Evolutionary conservation across 2,329 filamentous ascomycete genomes (phyloP).

Genomic region (Aspergillus sp.): DNA sequence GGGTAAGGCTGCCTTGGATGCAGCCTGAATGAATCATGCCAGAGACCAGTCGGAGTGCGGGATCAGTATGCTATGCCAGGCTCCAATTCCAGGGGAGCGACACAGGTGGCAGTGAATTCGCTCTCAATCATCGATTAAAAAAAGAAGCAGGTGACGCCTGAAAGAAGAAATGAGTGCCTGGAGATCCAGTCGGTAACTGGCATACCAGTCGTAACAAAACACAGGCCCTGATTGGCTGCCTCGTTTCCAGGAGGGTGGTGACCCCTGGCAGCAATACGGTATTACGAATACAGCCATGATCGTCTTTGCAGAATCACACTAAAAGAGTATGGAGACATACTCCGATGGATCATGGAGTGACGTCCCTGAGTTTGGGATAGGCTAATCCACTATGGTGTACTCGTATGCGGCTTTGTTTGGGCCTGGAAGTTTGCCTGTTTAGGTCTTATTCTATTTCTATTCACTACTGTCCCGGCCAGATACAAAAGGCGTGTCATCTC

Average conservation of each 20-base stretch:
- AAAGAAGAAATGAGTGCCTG: background rate
- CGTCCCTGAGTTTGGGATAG: background rate
- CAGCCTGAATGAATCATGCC: background rate
- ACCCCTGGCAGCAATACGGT: background rate
- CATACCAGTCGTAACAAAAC: background rate
- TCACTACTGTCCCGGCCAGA: background rate
- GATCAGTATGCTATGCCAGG: background rate
- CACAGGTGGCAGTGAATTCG: background rate
- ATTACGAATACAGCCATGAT: background rate
- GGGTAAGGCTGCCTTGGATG: background rate
- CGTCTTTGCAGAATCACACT: background rate
- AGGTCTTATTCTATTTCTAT: background rate
- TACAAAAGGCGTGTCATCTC: constrained; percentile 2
- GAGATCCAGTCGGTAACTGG: background rate
- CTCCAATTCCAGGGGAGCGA: background rate
- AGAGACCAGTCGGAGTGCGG: background rate
- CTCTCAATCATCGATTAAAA: background rate
- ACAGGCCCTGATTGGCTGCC: background rate
- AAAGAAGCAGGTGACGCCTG: background rate
- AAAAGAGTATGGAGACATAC: background rate
- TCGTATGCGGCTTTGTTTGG: background rate
- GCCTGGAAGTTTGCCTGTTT: background rate
- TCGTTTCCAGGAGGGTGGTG: background rate
- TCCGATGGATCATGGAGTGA: background rate
- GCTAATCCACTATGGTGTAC: background rate